phyloP scores from a whole-genome alignment of 1,284 basidiomycete species.

The Ustilago crameri region DNA sequence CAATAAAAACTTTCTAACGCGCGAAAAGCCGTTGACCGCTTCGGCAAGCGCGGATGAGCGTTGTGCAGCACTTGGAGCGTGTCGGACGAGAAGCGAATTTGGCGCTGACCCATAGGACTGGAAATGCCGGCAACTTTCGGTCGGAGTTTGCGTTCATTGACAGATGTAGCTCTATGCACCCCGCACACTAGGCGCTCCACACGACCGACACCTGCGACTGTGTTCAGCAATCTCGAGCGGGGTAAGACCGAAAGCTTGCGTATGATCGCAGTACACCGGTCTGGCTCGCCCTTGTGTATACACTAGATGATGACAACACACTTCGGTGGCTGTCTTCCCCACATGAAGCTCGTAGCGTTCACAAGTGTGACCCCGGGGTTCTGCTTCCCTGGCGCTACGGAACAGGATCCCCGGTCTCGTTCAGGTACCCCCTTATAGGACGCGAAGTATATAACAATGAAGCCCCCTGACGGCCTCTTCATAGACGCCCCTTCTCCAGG shows the following conservation, averaged over 20 bases:
- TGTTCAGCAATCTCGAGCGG: slow-evolving; percentile 6
- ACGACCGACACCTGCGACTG: slow-evolving; percentile 7
- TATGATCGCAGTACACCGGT: no score
- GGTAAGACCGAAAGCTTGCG: no score
- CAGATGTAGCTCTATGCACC: slow-evolving; percentile 30
- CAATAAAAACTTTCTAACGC: slow-evolving; percentile 1
- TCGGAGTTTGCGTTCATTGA: slow-evolving; percentile 21
- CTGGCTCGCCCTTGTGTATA: no score
- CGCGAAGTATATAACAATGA: slow-evolving; percentile 14
- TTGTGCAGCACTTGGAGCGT: background rate
- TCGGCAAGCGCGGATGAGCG: slow-evolving; percentile 24
- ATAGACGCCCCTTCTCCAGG: background rate
- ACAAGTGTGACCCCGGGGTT: background rate
- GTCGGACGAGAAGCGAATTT: slow-evolving; percentile 24
- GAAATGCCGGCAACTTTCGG: slow-evolving; percentile 39
- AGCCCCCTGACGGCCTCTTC: background rate
- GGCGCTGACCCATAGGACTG: background rate
- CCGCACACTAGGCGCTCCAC: slow-evolving; percentile 28
- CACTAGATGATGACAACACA: no score
- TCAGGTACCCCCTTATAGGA: no score
- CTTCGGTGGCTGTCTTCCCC: no score
- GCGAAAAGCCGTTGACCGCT: background rate
- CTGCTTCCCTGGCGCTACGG: background rate
- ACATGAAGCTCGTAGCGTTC: no score
- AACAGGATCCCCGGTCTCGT: background rate